Base-by-base conservation (phyloP, 2,329 filamentous ascomycete species). In the Xylariaceae sp. region DNA sequence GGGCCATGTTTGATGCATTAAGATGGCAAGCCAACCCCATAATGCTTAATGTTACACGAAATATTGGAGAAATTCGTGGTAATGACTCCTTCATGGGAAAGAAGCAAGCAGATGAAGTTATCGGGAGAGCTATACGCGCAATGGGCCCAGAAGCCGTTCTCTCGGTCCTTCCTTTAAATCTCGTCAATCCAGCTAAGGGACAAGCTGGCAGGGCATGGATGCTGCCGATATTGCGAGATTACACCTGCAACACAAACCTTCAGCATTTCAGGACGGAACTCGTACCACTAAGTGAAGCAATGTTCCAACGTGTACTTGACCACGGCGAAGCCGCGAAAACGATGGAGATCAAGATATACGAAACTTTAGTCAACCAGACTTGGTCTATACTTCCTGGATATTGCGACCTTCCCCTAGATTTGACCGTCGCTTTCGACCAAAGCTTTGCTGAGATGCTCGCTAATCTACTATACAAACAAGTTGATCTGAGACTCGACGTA, bases 371-470 rank as follows among this genome's bases (percentile, higher is more conserved):
- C 7, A 89, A 95, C 63, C 94, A 99, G 69, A 92, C 93, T 35
- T 99, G 94, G 94, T 91, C 91, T 0, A 87, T 89, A 45, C 81
- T 99, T 13, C 93, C 94, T 0, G 94, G 94, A 1, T 99, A 97
- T 75, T 97, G 94, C 71, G 91, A 97, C 69, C 77, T 97, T 48
- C 93, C 94, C 1, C 74, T 96, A 29, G 94, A 99, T 67, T 68
- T 93, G 35, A 75, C 73, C 4, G 78, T 86, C 58, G 80, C 90
- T 1, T 95, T 99, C 64, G 91, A 97, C 67, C 91, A 96, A 67
- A 71, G 74, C 13, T 96, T 99, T 70, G 94, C 93, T 1, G 93
- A 97, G 72, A 83, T 96, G 70, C 72, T 97, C 11, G 90, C 92
- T 42, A 97, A 96, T 67, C 80, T 99, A 21, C 81, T 99, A 1